phyloP scores from a whole-genome alignment of 2,329 filamentous ascomycete species.

The Coniella lustricola region DNA sequence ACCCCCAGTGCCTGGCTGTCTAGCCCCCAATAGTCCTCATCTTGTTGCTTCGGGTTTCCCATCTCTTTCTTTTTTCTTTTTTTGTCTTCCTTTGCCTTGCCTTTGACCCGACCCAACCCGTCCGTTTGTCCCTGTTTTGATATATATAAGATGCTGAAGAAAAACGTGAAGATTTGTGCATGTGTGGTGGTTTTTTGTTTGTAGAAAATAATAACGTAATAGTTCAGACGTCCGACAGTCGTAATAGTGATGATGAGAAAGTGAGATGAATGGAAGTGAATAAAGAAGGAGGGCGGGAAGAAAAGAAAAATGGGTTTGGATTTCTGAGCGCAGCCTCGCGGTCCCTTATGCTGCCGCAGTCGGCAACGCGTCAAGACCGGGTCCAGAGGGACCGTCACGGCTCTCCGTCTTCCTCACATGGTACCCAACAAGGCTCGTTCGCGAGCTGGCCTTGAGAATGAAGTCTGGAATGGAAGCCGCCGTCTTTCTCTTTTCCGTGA shows the following conservation, averaged over 20 bases:
- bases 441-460: constrained; percentile 47
- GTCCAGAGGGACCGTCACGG: constrained; percentile 21
- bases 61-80: too few species aligned
- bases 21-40: neutral
- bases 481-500: constrained; percentile 34
- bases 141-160: constrained; percentile 1
- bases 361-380: constrained; percentile 11
- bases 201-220: too few species aligned
- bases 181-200: too few species aligned
- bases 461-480: constrained; percentile 57
- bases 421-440: constrained; percentile 42
- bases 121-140: neutral
- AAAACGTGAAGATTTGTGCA: neutral
- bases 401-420: constrained; percentile 31
- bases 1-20: neutral
- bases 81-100: too few species aligned
- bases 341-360: neutral
- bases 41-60: neutral
- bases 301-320: too few species aligned
- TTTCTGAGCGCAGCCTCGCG: neutral
- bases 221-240: neutral
- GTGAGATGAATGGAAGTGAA: neutral
- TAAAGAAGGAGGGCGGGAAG: too few species aligned
- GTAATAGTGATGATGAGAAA: constrained; percentile 6
- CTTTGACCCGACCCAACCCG: neutral